These are phyloP conservation scores for Coprinopsis marcescibilis DNA, from an alignment of 768 basidiomycete species.

Conservation along the genomic window DNA sequence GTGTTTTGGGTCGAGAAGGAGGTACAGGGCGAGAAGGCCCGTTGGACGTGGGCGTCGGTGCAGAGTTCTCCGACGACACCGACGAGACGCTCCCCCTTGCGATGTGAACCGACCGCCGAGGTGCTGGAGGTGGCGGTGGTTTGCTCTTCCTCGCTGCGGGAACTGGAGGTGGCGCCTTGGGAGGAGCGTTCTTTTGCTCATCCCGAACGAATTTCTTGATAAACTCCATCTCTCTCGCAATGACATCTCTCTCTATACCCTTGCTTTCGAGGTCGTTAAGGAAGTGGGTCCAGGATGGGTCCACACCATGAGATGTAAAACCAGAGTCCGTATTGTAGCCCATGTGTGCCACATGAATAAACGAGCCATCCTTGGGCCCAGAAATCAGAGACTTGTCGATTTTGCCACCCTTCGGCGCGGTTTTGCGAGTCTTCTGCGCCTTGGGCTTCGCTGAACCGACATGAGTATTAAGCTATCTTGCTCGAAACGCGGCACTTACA, in stretches of 20 bases:
- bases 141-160: slow-evolving; percentile 23
- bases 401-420: slow-evolving; percentile 59
- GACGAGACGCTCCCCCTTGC: background rate
- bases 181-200: slow-evolving; percentile 31
- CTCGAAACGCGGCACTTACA: slow-evolving; percentile 28
- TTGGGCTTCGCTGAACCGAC: slow-evolving; percentile 38
- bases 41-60: background rate
- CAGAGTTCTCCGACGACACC: background rate
- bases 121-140: slow-evolving; percentile 26
- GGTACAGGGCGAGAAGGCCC: background rate
- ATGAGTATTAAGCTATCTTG: slow-evolving; percentile 6
- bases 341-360: slow-evolving; percentile 92
- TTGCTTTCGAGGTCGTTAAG: slow-evolving; percentile 56
- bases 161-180: slow-evolving; percentile 32
- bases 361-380: slow-evolving; percentile 68
- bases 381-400: slow-evolving; percentile 94
- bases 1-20: background rate
- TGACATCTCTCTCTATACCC: slow-evolving; percentile 64
- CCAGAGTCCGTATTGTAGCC: slow-evolving; percentile 86
- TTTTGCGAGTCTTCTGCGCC: slow-evolving; percentile 50
- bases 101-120: background rate
- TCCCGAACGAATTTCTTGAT: slow-evolving; percentile 78
- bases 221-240: slow-evolving; percentile 79
- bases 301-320: slow-evolving; percentile 81
- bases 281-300: slow-evolving; percentile 81